Base-by-base conservation (phyloP, 2,329 filamentous ascomycete genomes). In the Aspergillus quadrilineatus region DNA sequence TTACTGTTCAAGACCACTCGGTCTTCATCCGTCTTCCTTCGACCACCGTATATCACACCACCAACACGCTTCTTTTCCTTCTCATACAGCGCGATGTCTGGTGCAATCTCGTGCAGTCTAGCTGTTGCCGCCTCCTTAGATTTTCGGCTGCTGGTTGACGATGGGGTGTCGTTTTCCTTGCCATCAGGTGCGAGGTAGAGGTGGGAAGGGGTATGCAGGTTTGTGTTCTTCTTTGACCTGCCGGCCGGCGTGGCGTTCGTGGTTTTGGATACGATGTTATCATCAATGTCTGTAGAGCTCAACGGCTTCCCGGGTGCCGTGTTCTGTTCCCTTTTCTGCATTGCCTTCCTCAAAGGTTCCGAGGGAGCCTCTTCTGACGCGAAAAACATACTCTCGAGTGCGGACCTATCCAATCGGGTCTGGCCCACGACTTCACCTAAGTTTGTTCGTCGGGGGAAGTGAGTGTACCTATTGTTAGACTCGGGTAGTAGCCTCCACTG, bases 371-470 rank as follows among this genome's bases (percentile, higher is more conserved):
- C 65, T 6, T 71, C 70, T 10, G 66, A 58, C 12, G 78, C 71
- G 60, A 82, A 86, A 60, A 88, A 91, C 1, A 86, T 80, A 59
- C 87, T 89, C 71, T 92, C 92, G 8, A 89, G 77, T 6, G 85
- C 84, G 53, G 84, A 79, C 41, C 90, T 80, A 67, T 97, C 88
- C 52, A 97, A 83, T 59, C 86, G 86, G 0, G 91, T 97, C 70
- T 95, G 90, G 17, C 94, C 94, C 56, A 96, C 90, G 53, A 97
- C 85, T 73, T 97, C 94, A 50, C 92, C 89, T 5, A 99, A 81
- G 69, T 99, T 97, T 2, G 93, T 97, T 55, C 92, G 84, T 9
- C 83, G 82, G 14, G 94, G 94, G 63, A 97, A 99, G 69, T 92
- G 87, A 0, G 84, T 90, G 70, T 96, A 99, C 60, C 88, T 87